phyloP scores from a whole-genome alignment of 371 early-diverging fungal species.

The Mortierella sp. region DNA sequence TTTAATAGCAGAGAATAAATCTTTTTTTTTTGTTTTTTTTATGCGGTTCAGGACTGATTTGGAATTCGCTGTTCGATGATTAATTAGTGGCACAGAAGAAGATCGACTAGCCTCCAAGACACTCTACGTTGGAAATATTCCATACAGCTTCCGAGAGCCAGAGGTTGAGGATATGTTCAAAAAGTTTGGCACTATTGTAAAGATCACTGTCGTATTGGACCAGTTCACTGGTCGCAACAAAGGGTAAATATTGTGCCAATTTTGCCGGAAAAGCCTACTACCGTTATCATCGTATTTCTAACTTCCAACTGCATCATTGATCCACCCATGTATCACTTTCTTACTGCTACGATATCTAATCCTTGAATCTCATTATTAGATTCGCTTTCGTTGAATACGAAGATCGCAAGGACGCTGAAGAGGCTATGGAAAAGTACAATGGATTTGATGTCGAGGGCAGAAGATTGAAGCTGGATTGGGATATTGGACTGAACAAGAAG shows the following conservation, averaged over 20 bases:
- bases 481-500: conserved; percentile 79
- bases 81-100: conserved; percentile 74
- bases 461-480: conserved; percentile 85
- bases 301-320: background rate
- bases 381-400: conserved; percentile 86
- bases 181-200: conserved; percentile 75
- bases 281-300: background rate
- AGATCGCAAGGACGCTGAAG: conserved; percentile 82
- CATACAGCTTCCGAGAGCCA: conserved; percentile 79
- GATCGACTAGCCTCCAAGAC: conserved; percentile 75
- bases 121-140: conserved; percentile 84
- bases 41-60: background rate
- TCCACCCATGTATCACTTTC: background rate
- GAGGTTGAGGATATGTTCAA: conserved; percentile 83
- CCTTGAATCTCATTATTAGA: conserved; percentile 41
- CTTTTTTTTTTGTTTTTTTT: no score
- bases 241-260: conserved; percentile 62
- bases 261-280: background rate
- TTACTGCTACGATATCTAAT: background rate
- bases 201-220: conserved; percentile 80
- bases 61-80: background rate
- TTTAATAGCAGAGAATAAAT: no score
- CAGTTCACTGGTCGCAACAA: conserved; percentile 81
- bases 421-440: conserved; percentile 80
- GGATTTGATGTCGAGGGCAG: conserved; percentile 80